These are phyloP conservation scores for Neoarthrinium moseri DNA, from an alignment of 2,329 filamentous ascomycete species.

Conservation along the genomic window DNA sequence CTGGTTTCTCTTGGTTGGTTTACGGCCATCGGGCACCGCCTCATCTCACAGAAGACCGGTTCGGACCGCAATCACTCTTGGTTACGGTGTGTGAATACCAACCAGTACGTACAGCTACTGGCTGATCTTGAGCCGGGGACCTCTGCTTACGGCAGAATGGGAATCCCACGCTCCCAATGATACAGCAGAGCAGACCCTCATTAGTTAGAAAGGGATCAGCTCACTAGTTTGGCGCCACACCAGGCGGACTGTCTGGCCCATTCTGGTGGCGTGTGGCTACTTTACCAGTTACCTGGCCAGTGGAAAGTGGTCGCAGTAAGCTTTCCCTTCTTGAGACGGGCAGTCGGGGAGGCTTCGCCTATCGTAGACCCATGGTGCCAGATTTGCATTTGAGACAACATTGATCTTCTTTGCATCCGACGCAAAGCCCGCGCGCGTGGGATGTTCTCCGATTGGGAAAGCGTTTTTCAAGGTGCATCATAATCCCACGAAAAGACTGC, in stretches of 20 bases:
- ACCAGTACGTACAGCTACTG: too few relatives aligned
- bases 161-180: neutral
- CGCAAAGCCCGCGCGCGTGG: neutral
- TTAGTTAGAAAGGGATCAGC: too few relatives aligned
- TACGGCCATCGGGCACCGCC: neutral
- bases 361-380: neutral
- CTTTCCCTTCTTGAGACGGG: slow-evolving; percentile 20
- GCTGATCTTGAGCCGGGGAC: too few relatives aligned
- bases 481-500: neutral
- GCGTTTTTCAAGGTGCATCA: neutral
- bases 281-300: too few relatives aligned
- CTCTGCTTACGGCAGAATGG: too few relatives aligned
- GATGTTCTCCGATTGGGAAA: neutral
- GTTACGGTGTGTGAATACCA: neutral
- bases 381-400: neutral
- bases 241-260: neutral
- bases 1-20: slow-evolving; percentile 16
- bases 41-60: slow-evolving; percentile 1
- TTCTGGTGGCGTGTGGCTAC: too few relatives aligned
- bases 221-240: neutral
- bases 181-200: too few relatives aligned
- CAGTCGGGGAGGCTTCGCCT: neutral
- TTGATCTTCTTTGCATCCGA: slow-evolving; percentile 6
- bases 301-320: slow-evolving; percentile 25
- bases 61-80: slow-evolving; percentile 1